Conservation (phyloP, 2,329 filamentous ascomycete species). For the Rhinocladiella mackenziei region DNA sequence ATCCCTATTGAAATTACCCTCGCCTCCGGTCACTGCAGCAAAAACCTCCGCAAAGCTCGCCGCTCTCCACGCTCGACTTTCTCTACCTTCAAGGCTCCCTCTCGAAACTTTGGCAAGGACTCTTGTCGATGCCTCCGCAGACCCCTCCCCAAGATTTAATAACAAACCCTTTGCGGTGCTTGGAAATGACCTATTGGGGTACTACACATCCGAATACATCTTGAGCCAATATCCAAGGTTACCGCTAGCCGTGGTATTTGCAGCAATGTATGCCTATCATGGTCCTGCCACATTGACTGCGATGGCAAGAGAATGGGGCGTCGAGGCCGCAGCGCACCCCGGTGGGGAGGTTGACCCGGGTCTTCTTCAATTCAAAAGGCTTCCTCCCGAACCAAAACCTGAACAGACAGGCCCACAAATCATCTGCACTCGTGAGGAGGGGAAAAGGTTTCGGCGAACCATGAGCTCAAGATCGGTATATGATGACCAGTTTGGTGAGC, state of each 20-base stretch:
- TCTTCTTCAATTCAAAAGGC: slow-evolving; percentile 70
- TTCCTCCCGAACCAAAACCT: slow-evolving; percentile 48
- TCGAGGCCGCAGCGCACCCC: slow-evolving; percentile 80
- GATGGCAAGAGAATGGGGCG: slow-evolving; percentile 82
- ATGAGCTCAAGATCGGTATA: slow-evolving; percentile 73
- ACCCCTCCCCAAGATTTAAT: slow-evolving; percentile 76
- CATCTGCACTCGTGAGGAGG: slow-evolving; percentile 16
- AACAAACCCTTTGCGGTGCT: slow-evolving; percentile 78
- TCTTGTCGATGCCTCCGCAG: slow-evolving; percentile 80
- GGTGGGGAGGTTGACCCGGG: slow-evolving; percentile 90
- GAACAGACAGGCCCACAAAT: slow-evolving; percentile 34
- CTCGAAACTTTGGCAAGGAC: slow-evolving; percentile 80
- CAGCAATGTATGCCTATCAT: slow-evolving; percentile 77
- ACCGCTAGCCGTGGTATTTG: slow-evolving; percentile 80
- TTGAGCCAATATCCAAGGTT: slow-evolving; percentile 86
- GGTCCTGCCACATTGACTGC: slow-evolving; percentile 69
- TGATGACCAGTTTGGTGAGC: slow-evolving; percentile 80
- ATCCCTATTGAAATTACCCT: slow-evolving; percentile 55
- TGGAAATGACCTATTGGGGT: slow-evolving; percentile 77
- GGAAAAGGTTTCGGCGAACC: slow-evolving; percentile 56
- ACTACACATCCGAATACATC: slow-evolving; percentile 84
- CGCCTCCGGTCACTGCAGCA: slow-evolving; percentile 65
- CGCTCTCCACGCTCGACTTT: slow-evolving; percentile 84
- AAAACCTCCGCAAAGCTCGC: slow-evolving; percentile 79
- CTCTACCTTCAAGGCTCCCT: slow-evolving; percentile 75